phyloP scores from a whole-genome alignment of 2,329 filamentous ascomycete species.

The Graphilbum sp. region DNA sequence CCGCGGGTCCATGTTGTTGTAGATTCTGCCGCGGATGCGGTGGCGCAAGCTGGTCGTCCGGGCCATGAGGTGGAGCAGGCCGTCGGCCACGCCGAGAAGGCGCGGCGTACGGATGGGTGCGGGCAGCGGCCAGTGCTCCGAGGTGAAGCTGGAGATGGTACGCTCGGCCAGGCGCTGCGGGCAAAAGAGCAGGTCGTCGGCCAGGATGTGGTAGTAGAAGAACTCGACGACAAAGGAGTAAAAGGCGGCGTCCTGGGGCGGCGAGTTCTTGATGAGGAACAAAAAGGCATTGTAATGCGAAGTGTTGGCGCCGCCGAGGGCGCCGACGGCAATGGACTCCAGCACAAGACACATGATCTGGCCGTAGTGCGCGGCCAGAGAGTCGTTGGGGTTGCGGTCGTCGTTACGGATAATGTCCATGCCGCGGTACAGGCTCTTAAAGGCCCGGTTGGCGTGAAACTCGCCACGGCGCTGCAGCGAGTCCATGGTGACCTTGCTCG shows the following conservation, averaged over 20 bases:
- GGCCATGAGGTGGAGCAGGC: conserved; percentile 61
- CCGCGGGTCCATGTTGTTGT: conserved; percentile 42
- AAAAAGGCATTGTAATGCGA: conserved; percentile 64
- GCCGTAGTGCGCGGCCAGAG: conserved; percentile 39
- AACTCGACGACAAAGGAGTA: conserved; percentile 52
- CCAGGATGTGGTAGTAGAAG: conserved; percentile 66
- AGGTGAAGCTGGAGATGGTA: conserved; percentile 23
- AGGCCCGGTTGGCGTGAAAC: conserved; percentile 38
- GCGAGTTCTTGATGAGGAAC: conserved; percentile 46
- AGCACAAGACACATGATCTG: conserved; percentile 48
- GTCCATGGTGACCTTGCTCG: conserved; percentile 28
- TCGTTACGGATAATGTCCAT: conserved; percentile 18
- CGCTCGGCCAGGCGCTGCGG: conserved; percentile 24
- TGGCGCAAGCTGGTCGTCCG: conserved; percentile 66
- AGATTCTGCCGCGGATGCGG: conserved; percentile 52
- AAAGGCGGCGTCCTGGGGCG: conserved; percentile 50
- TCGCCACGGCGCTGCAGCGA: conserved; percentile 33
- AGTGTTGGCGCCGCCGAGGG: conserved; percentile 52
- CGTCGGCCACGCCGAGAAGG: conserved; percentile 70
- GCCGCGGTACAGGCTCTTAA: conserved; percentile 33
- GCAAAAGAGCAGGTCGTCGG: conserved; percentile 43
- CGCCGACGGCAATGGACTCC: conserved; percentile 39
- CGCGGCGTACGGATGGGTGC: conserved; percentile 29
- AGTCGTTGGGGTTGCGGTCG: conserved; percentile 26
- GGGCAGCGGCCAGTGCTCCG: conserved; percentile 21